Base-by-base conservation (phyloP, 208 protist species). In the Leishmania martiniquensis region DNA sequence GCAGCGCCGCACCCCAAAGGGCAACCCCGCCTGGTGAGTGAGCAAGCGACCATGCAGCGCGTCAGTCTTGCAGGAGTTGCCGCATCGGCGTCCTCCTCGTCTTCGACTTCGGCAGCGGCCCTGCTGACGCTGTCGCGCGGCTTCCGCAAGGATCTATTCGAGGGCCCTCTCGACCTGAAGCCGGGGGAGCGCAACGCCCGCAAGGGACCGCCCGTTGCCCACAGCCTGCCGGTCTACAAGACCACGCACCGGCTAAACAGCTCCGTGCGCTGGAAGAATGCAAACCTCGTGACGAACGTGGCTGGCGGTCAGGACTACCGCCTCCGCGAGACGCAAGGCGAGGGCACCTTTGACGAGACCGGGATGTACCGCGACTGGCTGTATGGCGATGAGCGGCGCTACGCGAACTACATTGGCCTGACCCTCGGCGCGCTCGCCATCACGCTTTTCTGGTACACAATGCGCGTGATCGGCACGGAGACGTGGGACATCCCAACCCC, bases 281-380 rank as follows among this genome's bases (percentile, higher is more conserved):
- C 93, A 0, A 97, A 97, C 77, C 81, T 96, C 4, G 88, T 97
- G 42, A 85, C 93, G 2, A 95, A 95, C 77, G 93, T 96, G 20
- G 87, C 88, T 10, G 93, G 91, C 69, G 91, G 91, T 12, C 92
- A 95, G 76, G 91, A 95, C 84, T 95, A 92, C 83, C 87, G 91
- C 45, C 86, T 95, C 15, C 91, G 91, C 60, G 88, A 95, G 82
- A 97, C 91, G 4, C 91, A 97, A 60, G 85, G 90, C 17, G 93
- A 96, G 81, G 93, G 91, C 47, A 90, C 85, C 13, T 94, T 95
- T 72, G 91, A 97, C 66, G 91, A 95, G 72, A 90, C 88, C 0
- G 93, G 93, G 20, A 95, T 97, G 91, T 97, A 97, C 78, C 93
- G 93, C 25, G 93, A 97, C 77, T 97, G 93, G 93, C 90, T 97